phyloP scores from a whole-genome alignment of 2,329 filamentous ascomycete species.

The Alternaria gansuensis region DNA sequence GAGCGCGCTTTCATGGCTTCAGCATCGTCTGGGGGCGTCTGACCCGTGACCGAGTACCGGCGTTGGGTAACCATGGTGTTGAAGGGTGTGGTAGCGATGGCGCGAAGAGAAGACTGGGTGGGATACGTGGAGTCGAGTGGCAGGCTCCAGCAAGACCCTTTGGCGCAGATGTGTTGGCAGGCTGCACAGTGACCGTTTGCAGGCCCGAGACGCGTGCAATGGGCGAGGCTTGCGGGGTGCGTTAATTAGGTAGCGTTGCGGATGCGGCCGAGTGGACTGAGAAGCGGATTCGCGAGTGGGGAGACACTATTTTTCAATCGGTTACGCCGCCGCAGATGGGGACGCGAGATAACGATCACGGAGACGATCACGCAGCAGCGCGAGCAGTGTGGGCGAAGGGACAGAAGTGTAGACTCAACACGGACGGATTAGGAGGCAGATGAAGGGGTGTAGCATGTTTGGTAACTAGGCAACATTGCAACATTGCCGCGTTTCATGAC shows the following conservation, averaged over 20 bases:
- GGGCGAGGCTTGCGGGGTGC: slow-evolving; percentile 40
- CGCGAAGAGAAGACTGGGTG: slow-evolving; percentile 1
- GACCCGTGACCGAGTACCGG: slow-evolving; percentile 51
- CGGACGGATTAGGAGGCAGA: slow-evolving; percentile 26
- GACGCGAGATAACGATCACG: slow-evolving; percentile 11
- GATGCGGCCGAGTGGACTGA: slow-evolving; percentile 19
- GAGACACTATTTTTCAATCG: slow-evolving; percentile 30
- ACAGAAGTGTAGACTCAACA: slow-evolving; percentile 1
- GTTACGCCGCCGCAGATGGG: slow-evolving; percentile 24
- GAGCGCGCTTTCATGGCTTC: slow-evolving; percentile 46
- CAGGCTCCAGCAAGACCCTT: slow-evolving; percentile 24
- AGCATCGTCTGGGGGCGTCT: slow-evolving; percentile 48
- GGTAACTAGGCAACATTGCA: slow-evolving; percentile 25
- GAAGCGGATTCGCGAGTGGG: slow-evolving; percentile 24
- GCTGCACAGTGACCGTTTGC: slow-evolving; percentile 24
- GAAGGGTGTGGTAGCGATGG: not conserved
- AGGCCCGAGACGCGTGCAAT: slow-evolving; percentile 31
- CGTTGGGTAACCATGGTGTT: slow-evolving; percentile 44
- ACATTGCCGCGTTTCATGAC: slow-evolving; percentile 36
- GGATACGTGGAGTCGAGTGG: slow-evolving; percentile 24
- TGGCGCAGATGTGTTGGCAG: slow-evolving; percentile 35
- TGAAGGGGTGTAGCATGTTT: slow-evolving; percentile 24
- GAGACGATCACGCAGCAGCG: slow-evolving; percentile 1
- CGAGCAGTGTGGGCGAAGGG: slow-evolving; percentile 8
- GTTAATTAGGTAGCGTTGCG: slow-evolving; percentile 34